A percentile compares a stretch with the other conserved stretches of the same genome.
Evolutionary conservation across 495 filamentous ascomycete genomes (phyloP).

Genomic region (Trichoderma asperelloides): DNA sequence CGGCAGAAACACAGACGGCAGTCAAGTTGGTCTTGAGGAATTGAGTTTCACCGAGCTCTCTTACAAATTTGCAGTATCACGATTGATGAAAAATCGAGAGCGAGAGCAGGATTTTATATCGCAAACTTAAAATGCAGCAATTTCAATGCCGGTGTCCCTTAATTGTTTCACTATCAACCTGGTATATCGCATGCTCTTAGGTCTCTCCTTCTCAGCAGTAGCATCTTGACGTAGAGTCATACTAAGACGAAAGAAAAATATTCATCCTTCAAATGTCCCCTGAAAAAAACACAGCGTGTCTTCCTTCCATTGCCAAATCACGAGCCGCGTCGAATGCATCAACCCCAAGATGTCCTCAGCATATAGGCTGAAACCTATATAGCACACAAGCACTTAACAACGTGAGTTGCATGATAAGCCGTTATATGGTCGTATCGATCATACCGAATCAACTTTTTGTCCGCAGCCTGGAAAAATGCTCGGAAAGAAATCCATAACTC

Average conservation of each 20-base stretch:
- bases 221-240: neutral
- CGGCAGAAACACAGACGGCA: no score
- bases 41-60: neutral
- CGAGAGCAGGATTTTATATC: neutral
- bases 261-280: neutral
- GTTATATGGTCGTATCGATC: slow-evolving; percentile 3
- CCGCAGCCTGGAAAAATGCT: neutral
- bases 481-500: neutral
- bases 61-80: neutral
- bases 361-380: neutral
- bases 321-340: neutral
- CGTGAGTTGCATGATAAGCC: slow-evolving; percentile 4
- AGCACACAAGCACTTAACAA: slow-evolving; percentile 1
- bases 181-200: neutral
- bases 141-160: neutral
- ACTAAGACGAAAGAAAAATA: neutral
- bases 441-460: slow-evolving; percentile 2
- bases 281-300: neutral
- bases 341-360: neutral
- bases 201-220: neutral
- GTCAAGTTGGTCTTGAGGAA: neutral
- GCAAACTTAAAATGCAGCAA: neutral
- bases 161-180: neutral
- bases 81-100: neutral
- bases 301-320: neutral